Evolutionary conservation across 1,284 basidiomycete genomes (phyloP), one percentile per base, ranked within the genome.

Genomic region (Somion occarium): DNA sequence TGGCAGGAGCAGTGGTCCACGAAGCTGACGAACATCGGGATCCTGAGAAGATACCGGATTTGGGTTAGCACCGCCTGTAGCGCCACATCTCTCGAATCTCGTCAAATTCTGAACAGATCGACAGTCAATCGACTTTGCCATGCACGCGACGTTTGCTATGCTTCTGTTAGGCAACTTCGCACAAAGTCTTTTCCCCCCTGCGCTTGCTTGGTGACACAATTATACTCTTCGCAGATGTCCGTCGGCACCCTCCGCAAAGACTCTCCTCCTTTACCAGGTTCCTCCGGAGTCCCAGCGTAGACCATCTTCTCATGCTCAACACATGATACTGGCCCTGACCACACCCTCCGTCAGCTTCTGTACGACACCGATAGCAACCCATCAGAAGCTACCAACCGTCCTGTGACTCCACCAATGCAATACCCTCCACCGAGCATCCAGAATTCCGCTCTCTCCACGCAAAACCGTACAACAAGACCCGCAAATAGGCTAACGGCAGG

Each of bases 41-140:
- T 20, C 46, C 34, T 38, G 3, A 22, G 15, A 26, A 42, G 42
- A 23, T 44, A 34, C 48, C 48, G 41, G 41, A 50, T 50, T 44
- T 23, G 42, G 48, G 7, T 19, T 50, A 19, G 48, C 38, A 48
- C 46, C 19, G 44, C 15, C 19, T 15, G 25, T 24, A 46, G 27
- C 44, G 25, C 25, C 44, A n/a, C 44, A 46, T 27, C 15, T 23
- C 13, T 19, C n/a, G 18, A 43, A 22, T 13, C 13, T 22, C 18
- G 13, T 19, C 42, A 15, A 43, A 43, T 43, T 23, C 23, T 23
- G 24, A 7, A 34, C 15, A 24, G 42, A 43, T 22, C 23, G 42
- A 7, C 19, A 43, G 18, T 43, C 42, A 24, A 23, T 22, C 23
- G 42, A 3, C 22, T 24, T 43, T 22, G 13, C 5, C 20, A 23